Conservation (phyloP, 2,329 filamentous ascomycete species). For the Bipolaris zeicola region DNA sequence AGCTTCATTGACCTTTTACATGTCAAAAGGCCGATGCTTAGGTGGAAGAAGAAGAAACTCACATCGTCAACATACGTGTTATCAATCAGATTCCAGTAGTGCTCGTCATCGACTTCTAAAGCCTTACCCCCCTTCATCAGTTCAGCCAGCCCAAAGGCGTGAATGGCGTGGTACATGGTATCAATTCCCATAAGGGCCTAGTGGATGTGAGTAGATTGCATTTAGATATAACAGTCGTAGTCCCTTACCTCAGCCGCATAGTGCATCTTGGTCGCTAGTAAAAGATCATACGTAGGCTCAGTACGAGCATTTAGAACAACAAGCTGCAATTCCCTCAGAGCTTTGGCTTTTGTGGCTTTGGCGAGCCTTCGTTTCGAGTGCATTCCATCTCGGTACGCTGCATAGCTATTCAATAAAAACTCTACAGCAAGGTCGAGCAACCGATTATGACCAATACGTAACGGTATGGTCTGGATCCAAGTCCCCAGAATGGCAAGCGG, state of each 20-base stretch:
- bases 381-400: slow-evolving; percentile 25
- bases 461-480: slow-evolving; percentile 37
- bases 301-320: slow-evolving; percentile 17
- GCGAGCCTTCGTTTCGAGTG: slow-evolving; percentile 29
- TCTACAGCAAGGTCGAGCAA: slow-evolving; percentile 38
- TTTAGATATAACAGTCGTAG: neutral
- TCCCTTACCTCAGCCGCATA: slow-evolving; percentile 35
- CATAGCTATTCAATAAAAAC: slow-evolving; percentile 33
- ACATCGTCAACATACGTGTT: slow-evolving; percentile 45
- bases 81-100: slow-evolving; percentile 41
- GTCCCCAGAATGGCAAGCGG: slow-evolving; percentile 35
- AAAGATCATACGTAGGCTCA: slow-evolving; percentile 30
- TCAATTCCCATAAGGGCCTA: slow-evolving; percentile 35
- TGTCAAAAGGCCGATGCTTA: slow-evolving; percentile 5
- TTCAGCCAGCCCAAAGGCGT: slow-evolving; percentile 34
- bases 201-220: slow-evolving; percentile 7
- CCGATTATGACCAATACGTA: slow-evolving; percentile 31
- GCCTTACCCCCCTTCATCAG: slow-evolving; percentile 31
- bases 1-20: slow-evolving; percentile 35
- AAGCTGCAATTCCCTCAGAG: slow-evolving; percentile 32
- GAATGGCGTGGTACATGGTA: slow-evolving; percentile 36
- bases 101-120: slow-evolving; percentile 31
- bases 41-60: slow-evolving; percentile 7
- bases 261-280: slow-evolving; percentile 38
- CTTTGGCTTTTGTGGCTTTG: slow-evolving; percentile 30